Evolutionary conservation across 306 rosid species (phyloP).

Genomic region (Begonia masoniana): DNA sequence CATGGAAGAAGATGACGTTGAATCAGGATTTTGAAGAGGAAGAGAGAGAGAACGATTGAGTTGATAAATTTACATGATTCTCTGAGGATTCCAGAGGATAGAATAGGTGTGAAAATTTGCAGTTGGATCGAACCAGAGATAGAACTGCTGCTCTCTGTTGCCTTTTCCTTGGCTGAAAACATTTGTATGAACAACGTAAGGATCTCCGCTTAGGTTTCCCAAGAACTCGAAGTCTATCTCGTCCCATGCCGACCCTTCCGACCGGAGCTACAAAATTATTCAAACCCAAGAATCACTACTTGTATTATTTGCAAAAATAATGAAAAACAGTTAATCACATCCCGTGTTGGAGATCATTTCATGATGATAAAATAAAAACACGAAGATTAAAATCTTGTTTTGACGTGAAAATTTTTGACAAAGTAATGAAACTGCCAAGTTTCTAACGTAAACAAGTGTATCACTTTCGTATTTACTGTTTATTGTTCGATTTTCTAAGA

Average conservation of each 20-base stretch:
- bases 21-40: too few species aligned
- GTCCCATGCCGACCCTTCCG: slow-evolving; percentile 27
- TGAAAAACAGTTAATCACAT: neutral
- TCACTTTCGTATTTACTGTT: too few species aligned
- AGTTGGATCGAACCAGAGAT: slow-evolving; percentile 71
- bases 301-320: neutral
- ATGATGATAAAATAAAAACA: too few species aligned
- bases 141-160: slow-evolving; percentile 53
- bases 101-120: slow-evolving; percentile 59
- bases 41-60: too few species aligned
- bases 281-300: neutral
- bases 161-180: slow-evolving; percentile 53
- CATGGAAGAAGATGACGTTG: neutral
- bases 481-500: too few species aligned
- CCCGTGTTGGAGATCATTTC: too few species aligned
- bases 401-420: too few species aligned
- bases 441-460: too few species aligned
- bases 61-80: slow-evolving; percentile 27
- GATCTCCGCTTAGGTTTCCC: slow-evolving; percentile 58
- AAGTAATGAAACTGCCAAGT: too few species aligned
- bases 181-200: slow-evolving; percentile 59
- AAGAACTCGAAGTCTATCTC: slow-evolving; percentile 66
- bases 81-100: slow-evolving; percentile 51
- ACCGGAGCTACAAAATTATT: slow-evolving; percentile 15
- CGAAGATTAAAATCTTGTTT: too few species aligned